These are phyloP conservation scores for Perilla frutescens DNA, from an alignment of 257 asterid genomes.

Conservation along the genomic window DNA sequence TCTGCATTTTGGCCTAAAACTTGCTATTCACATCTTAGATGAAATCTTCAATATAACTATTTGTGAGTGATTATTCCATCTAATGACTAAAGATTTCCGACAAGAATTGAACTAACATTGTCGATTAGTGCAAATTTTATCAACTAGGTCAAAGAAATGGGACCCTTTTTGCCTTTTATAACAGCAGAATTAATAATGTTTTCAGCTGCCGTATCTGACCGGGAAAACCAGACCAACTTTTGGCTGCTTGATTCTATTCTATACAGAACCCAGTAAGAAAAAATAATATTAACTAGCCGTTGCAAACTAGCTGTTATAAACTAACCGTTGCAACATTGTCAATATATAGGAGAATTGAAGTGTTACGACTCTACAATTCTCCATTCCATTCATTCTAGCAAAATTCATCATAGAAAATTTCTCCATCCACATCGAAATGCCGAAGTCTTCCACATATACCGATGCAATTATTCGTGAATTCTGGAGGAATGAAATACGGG, in stretches of 20 bases:
- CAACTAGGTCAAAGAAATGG: conserved; percentile 30
- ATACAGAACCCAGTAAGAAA: neutral
- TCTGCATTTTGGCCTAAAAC: conserved; percentile 4
- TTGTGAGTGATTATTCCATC: neutral
- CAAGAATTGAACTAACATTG: conserved; percentile 22
- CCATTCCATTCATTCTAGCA: no score
- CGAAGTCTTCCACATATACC: no score
- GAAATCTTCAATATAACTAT: neutral
- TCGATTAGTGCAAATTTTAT: conserved; percentile 9
- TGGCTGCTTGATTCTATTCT: conserved; percentile 14
- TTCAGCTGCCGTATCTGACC: conserved; percentile 27
- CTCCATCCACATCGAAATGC: no score
- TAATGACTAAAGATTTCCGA: conserved; percentile 21
- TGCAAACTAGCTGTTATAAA: no score
- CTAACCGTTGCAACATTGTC: no score
- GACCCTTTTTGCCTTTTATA: neutral
- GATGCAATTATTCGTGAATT: no score
- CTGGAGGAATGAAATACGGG: no score
- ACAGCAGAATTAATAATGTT: neutral
- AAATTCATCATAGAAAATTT: no score
- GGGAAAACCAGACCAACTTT: neutral
- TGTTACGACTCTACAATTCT: no score
- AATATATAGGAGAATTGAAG: no score
- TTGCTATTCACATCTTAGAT: neutral
- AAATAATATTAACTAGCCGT: neutral